Evolutionary conservation across 2,329 filamentous ascomycete species (phyloP).

Genomic region (Microcyclospora tardicrescens): DNA sequence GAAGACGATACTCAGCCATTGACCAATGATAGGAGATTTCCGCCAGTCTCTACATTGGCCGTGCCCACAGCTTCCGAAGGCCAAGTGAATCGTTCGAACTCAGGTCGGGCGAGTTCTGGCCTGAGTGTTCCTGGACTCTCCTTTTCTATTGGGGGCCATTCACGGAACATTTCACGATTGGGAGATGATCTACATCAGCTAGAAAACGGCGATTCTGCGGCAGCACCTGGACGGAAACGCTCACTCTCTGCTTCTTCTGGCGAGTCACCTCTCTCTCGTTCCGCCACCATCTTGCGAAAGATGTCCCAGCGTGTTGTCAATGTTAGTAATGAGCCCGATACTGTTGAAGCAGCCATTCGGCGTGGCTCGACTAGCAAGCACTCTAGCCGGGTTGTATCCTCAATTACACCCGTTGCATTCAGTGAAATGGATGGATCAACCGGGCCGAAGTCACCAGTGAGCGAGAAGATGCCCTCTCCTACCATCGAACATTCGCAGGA

Average conservation of each 20-base stretch:
- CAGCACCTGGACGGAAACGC: constrained; percentile 29
- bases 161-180: constrained; percentile 32
- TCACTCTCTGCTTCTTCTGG: constrained; percentile 33
- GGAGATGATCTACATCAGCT: constrained; percentile 49
- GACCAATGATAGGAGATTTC: constrained; percentile 42
- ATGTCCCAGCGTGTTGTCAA: constrained; percentile 98
- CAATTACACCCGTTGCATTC: not conserved
- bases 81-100: constrained; percentile 22
- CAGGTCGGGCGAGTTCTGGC: constrained; percentile 23
- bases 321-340: constrained; percentile 81
- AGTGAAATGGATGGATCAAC: constrained; percentile 13
- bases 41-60: constrained; percentile 42
- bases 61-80: constrained; percentile 26
- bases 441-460: constrained; percentile 13
- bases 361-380: constrained; percentile 42
- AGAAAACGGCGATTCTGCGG: constrained; percentile 43
- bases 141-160: constrained; percentile 16
- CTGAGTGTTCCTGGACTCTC: constrained; percentile 40
- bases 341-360: constrained; percentile 59
- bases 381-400: constrained; percentile 10
- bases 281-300: constrained; percentile 41
- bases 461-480: constrained; percentile 21
- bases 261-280: constrained; percentile 36
- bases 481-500: constrained; percentile 14
- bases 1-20: constrained; percentile 48